Evolutionary conservation across 306 rosid genomes (phyloP).

Genomic region (Cucumis hystrix): DNA sequence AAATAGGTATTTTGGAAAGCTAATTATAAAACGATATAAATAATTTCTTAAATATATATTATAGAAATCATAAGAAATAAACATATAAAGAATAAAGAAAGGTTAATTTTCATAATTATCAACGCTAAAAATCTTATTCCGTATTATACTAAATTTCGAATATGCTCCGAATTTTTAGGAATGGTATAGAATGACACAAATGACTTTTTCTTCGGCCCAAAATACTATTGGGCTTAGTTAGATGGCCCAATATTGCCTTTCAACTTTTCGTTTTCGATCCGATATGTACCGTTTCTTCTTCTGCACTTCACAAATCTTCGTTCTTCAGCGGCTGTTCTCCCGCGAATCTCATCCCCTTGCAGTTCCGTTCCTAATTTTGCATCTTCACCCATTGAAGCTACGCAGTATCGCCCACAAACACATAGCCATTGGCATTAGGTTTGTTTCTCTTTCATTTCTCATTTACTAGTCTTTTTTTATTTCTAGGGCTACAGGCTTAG

Average conservation of each 20-base stretch:
- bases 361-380: neutral
- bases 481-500: neutral
- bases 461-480: neutral
- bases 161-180: too few relatives aligned
- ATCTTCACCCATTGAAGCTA: neutral
- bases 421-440: neutral
- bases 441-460: neutral
- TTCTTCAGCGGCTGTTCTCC: neutral
- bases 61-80: too few relatives aligned
- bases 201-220: neutral
- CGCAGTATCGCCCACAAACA: neutral
- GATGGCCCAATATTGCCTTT: neutral
- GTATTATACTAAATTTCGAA: too few relatives aligned
- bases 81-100: too few relatives aligned
- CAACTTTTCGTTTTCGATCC: neutral
- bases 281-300: neutral
- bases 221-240: neutral
- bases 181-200: too few relatives aligned
- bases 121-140: too few relatives aligned
- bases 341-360: neutral
- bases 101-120: too few relatives aligned
- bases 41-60: too few relatives aligned
- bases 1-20: too few relatives aligned
- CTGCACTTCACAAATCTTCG: neutral
- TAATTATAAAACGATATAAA: too few relatives aligned